Conservation (phyloP, 495 filamentous ascomycete genomes). For the Hypoxylon cercidicola region DNA sequence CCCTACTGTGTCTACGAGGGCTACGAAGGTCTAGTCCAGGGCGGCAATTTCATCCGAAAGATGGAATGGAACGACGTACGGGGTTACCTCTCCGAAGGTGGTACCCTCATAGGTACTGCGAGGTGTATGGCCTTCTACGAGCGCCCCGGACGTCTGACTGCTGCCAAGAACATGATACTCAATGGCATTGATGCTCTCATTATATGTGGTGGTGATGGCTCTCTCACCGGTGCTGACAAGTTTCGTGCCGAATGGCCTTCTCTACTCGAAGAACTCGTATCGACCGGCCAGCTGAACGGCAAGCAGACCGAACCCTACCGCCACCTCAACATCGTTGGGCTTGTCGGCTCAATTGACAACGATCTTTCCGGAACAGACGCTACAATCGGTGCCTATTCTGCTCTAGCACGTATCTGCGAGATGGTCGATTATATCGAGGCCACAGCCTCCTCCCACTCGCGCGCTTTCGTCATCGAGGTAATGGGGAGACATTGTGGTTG, state of each 20-base stretch:
- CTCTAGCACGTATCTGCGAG: slow-evolving; percentile 89
- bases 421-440: slow-evolving; percentile 97
- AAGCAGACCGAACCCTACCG: slow-evolving; percentile 77
- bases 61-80: slow-evolving; percentile 95
- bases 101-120: slow-evolving; percentile 96
- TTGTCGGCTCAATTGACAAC: slow-evolving; percentile 98
- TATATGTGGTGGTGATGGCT: slow-evolving; percentile 97
- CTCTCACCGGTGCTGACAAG: slow-evolving; percentile 93
- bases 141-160: slow-evolving; percentile 79
- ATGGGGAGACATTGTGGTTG: slow-evolving; percentile 99
- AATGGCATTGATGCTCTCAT: slow-evolving; percentile 96
- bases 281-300: slow-evolving; percentile 70
- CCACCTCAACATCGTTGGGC: slow-evolving; percentile 92
- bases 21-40: slow-evolving; percentile 93
- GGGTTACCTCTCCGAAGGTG: slow-evolving; percentile 92
- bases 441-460: slow-evolving; percentile 94
- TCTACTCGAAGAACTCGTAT: slow-evolving; percentile 83
- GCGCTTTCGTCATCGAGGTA: slow-evolving; percentile 97
- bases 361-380: slow-evolving; percentile 97
- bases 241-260: slow-evolving; percentile 93
- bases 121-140: slow-evolving; percentile 90
- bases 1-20: slow-evolving; percentile 93
- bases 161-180: slow-evolving; percentile 91
- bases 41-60: slow-evolving; percentile 85
- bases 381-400: slow-evolving; percentile 97